Conservation (phyloP, 495 filamentous ascomycete species). For the Penicillium nucicola region DNA sequence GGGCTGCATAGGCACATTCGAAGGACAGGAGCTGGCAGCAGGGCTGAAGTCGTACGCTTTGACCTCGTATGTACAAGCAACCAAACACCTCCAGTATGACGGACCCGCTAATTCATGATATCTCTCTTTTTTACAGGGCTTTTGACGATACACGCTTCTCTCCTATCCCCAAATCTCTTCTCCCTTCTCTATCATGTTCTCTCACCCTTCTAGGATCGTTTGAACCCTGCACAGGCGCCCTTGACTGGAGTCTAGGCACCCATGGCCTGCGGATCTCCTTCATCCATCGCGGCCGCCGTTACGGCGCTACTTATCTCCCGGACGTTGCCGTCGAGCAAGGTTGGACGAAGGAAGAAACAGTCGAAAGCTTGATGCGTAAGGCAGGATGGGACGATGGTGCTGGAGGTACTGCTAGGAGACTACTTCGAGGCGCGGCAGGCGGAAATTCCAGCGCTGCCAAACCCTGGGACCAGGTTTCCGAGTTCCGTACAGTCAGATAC, state of each 20-base stretch:
- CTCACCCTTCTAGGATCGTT: constrained; percentile 77
- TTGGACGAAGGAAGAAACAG: constrained; percentile 91
- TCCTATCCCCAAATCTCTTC: constrained; percentile 65
- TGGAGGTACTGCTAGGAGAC: constrained; percentile 49
- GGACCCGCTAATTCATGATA: neutral
- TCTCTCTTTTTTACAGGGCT: constrained; percentile 48
- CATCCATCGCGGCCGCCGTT: constrained; percentile 57
- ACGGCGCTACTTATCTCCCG: constrained; percentile 80
- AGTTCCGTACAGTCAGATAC: constrained; percentile 73
- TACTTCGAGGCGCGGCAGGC: constrained; percentile 28
- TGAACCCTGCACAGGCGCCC: constrained; percentile 63
- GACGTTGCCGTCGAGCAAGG: constrained; percentile 90
- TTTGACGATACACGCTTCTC: constrained; percentile 83
- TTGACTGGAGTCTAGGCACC: constrained; percentile 83
- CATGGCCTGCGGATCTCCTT: constrained; percentile 84
- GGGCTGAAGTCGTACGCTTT: constrained; percentile 81
- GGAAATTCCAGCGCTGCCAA: constrained; percentile 16
- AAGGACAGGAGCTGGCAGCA: constrained; percentile 65
- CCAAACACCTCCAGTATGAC: neutral
- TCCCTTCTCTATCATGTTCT: constrained; percentile 65
- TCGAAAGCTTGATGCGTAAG: constrained; percentile 89
- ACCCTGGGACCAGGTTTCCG: constrained; percentile 68
- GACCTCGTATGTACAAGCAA: constrained; percentile 60
- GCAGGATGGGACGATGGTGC: constrained; percentile 67
- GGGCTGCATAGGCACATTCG: constrained; percentile 97